These are phyloP conservation scores for Geotrichum reessii DNA, from an alignment of 1,139 yeast species.

Conservation along the genomic window DNA sequence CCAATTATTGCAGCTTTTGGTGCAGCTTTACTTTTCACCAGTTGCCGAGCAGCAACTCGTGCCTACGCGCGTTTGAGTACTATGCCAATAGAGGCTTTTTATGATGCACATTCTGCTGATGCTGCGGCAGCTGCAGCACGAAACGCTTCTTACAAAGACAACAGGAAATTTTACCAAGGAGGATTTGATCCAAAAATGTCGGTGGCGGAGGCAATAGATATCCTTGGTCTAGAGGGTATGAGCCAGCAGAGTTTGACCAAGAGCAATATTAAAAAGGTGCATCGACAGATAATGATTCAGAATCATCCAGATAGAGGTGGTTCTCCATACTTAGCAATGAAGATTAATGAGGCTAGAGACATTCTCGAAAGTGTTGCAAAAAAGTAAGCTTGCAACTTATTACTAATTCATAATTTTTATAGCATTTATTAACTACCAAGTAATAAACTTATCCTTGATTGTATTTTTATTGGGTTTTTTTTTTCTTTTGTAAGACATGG, in stretches of 20 bases:
- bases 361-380: conserved; percentile 41
- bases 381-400: not conserved
- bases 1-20: conserved; percentile 29
- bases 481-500: not conserved
- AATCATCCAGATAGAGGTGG: conserved; percentile 82
- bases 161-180: conserved; percentile 27
- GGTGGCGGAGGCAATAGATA: conserved; percentile 34
- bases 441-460: not conserved
- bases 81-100: conserved; percentile 34
- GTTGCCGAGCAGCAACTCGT: conserved; percentile 35
- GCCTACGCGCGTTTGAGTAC: conserved; percentile 31
- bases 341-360: conserved; percentile 71
- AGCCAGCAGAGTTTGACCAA: conserved; percentile 22
- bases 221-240: conserved; percentile 30
- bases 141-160: conserved; percentile 15
- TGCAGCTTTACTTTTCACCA: conserved; percentile 26
- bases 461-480: not conserved
- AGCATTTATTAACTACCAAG: not conserved
- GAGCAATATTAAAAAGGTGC: conserved; percentile 47
- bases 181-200: conserved; percentile 37
- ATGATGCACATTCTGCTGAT: conserved; percentile 19
- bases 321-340: conserved; percentile 61
- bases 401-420: not conserved
- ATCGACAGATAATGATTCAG: conserved; percentile 56
- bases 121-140: conserved; percentile 20